phyloP scores from a whole-genome alignment of 2,329 filamentous ascomycete genomes.

The Epichloe elymi region DNA sequence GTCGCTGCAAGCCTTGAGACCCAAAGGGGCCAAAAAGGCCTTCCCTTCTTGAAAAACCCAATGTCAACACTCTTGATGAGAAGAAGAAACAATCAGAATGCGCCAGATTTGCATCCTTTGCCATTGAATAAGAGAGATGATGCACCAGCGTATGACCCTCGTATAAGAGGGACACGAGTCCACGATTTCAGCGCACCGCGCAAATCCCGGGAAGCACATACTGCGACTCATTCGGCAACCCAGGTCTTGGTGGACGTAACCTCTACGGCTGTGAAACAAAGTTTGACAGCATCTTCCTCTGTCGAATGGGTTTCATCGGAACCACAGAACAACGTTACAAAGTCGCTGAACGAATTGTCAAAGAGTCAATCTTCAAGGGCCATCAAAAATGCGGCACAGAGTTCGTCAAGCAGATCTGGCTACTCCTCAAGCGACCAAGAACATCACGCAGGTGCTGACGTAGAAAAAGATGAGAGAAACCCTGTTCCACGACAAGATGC shows the following conservation, averaged over 20 bases:
- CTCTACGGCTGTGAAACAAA: background rate
- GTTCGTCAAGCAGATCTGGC: background rate
- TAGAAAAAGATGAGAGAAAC: background rate
- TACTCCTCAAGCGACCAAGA: background rate
- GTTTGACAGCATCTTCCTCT: slow-evolving; percentile 11
- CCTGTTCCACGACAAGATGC: background rate
- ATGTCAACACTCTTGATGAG: slow-evolving; percentile 46
- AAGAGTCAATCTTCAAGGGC: background rate
- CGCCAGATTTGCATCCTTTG: slow-evolving; percentile 28
- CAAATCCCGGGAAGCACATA: slow-evolving; percentile 9
- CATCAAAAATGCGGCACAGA: background rate
- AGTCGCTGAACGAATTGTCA: background rate
- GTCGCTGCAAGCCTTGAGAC: slow-evolving; percentile 22
- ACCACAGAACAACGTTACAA: background rate
- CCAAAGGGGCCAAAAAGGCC: slow-evolving; percentile 36
- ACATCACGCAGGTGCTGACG: background rate
- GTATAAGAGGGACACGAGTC: slow-evolving; percentile 49
- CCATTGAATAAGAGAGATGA: slow-evolving; percentile 26
- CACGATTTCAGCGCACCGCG: slow-evolving; percentile 54
- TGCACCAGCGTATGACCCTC: slow-evolving; percentile 44
- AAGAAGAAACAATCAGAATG: slow-evolving; percentile 38
- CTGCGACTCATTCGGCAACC: background rate
- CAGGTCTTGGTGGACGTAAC: background rate
- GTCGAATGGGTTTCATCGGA: background rate
- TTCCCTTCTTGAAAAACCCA: slow-evolving; percentile 46